Evolutionary conservation across 768 basidiomycete species (phyloP), one percentile per base, ranked within the genome.

Genomic region (Agaricus blazei): DNA sequence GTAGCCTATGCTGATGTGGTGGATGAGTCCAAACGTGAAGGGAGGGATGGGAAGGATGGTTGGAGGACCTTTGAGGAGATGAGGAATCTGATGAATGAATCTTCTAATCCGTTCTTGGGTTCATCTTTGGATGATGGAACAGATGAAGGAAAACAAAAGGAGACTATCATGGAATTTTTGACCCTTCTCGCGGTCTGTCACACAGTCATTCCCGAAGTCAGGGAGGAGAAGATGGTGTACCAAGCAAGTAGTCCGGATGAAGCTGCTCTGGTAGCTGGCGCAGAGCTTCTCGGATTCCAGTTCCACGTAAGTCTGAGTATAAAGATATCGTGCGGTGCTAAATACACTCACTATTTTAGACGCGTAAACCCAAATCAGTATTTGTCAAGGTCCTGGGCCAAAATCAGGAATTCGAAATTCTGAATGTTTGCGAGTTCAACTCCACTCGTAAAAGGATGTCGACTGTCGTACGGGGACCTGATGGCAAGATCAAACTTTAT

Each of bases 401-500:
- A 52, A 71, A 77, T 0, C 79, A 82, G 54, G 93, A 98, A 67
- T 98, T 85, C 66, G 84, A 98, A 65, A 83, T 98, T 54, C 71
- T 99, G 57, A 98, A 98, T 65, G 88, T 99, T 43, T 97, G 95
- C 80, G 97, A 98, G 72, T 99, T 99, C 79, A 98, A 98, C 67
- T 97, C 93, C 24, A 92, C 93, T 3, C 82, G 97, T 49, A 98
- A 99, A 66, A 83, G 97, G 56, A 98, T 99, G 97, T 98, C 97
- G 27, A 96, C 95, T 1, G 72, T 99, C 62, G 81, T 99, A 31
- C 84, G 93, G 24, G 79, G 82, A 26, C 88, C 95, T 0, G 85
- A 93, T 60, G 94, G 96, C 46, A 85, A 84, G 68, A 91, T 99
- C 73, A 98, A 94, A 71, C 67, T 99, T 8, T 98, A 92, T 65